Percentiles rank a stretch among this genome's conserved stretches.
Conservation (phyloP, 768 basidiomycete genomes). For the Leucocoprinus leucothites region DNA sequence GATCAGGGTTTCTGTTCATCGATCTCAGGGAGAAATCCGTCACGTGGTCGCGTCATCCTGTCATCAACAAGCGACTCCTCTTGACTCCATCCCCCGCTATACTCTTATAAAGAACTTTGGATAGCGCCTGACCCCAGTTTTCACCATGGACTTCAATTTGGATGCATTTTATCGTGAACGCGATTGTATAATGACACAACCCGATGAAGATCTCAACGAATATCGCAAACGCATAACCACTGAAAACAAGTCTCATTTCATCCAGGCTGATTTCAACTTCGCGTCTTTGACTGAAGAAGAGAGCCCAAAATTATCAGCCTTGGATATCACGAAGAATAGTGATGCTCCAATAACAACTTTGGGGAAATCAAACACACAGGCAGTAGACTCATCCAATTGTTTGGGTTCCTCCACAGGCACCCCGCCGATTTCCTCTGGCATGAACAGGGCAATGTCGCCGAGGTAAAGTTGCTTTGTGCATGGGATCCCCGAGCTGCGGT, state of each 20-base stretch:
- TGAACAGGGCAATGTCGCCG: neutral
- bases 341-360: neutral
- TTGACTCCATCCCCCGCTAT: neutral
- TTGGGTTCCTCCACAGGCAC: neutral
- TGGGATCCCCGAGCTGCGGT: neutral
- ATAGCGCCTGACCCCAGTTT: conserved; percentile 4
- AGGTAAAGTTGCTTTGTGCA: neutral
- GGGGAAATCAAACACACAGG: conserved; percentile 1
- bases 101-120: neutral
- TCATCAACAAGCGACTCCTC: neutral
- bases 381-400: neutral
- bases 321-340: neutral
- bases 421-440: neutral
- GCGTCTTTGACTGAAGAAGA: conserved; percentile 2
- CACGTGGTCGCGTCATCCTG: conserved; percentile 14
- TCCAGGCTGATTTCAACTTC: neutral
- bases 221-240: conserved; percentile 34
- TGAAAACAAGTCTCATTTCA: conserved; percentile 7
- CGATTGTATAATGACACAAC: conserved; percentile 48
- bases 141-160: conserved; percentile 27
- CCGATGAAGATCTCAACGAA: conserved; percentile 49
- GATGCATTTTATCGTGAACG: conserved; percentile 54
- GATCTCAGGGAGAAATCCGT: neutral
- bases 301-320: neutral
- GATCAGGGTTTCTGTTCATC: too few species aligned